Evolutionary conservation across 1,284 basidiomycete species (phyloP), one percentile per base, ranked within the genome.

Genomic region (Rhodotorula sp.): DNA sequence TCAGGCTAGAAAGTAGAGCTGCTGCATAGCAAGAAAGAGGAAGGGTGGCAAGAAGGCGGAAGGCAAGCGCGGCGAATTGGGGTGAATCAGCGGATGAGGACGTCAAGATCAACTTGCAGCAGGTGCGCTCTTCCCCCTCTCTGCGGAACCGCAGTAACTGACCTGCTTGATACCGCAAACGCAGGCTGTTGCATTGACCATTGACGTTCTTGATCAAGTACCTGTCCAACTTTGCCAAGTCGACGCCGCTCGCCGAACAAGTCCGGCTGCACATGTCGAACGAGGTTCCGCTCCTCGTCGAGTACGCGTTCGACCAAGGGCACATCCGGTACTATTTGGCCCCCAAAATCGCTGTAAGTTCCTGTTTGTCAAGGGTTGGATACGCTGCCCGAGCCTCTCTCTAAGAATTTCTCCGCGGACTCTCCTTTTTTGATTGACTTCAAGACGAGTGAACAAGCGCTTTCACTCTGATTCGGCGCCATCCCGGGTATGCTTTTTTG

Each of bases 171-270:
- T n/a, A n/a, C n/a, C n/a, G n/a, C n/a, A n/a, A n/a, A n/a, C n/a
- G n/a, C n/a, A 91, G 82, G 89, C 92, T 77, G 96, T 99, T 76
- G 89, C 89, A 56, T 85, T 99, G 68, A 98, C 94, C n/a, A n/a
- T n/a, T n/a, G n/a, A 34, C 34, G 3, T 99, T 99, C 85, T 93
- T 91, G 51, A 86, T 98, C 80, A 98, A 99, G 83, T 99, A 99
- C 83, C 88, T 99, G 46, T 88, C 91, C 82, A 97, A 97, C 85
- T 99, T 99, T 82, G 89, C 93, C 71, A 99, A 98, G 86, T 93
- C 91, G 73, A 86, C 91, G 0, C 87, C 89, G 26, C 84, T 99
- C 52, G 87, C 89, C 21, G 86, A 86, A 74, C 86, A 85, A 39
- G 92, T 94, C 52, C 86, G 87, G 79, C 85, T 95, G 58, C 90